Percentiles rank a stretch among this genome's conserved stretches.
phyloP scores from a whole-genome alignment of 176 grass and related monocot genomes.

The Ensete ventricosum region DNA sequence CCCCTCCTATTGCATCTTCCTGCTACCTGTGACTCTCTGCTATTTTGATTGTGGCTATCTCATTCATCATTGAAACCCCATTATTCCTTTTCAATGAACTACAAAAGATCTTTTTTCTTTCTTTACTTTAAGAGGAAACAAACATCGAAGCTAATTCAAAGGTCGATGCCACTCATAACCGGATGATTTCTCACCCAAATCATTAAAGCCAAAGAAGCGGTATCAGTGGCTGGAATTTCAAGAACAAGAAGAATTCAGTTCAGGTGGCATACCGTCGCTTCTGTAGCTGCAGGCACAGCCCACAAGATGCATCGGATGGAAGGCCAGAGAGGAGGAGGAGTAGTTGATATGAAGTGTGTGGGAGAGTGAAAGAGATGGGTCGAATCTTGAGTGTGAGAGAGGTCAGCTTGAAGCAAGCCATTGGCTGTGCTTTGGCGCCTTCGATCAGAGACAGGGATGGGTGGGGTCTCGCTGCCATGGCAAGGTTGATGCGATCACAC shows the following conservation, averaged over 20 bases:
- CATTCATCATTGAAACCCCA: too few relatives aligned
- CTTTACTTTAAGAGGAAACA: not conserved
- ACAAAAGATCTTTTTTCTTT: too few relatives aligned
- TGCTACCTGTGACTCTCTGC: too few relatives aligned
- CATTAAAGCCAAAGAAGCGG: too few relatives aligned
- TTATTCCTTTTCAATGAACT: too few relatives aligned
- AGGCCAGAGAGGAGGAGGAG: not conserved
- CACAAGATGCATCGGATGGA: not conserved
- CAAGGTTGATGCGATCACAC: not conserved
- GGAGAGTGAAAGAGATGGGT: not conserved
- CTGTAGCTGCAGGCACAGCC: not conserved
- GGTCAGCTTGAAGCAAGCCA: not conserved
- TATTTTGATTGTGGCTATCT: too few relatives aligned
- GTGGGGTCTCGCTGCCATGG: slow-evolving; percentile 7
- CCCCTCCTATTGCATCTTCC: too few relatives aligned
- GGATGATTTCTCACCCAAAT: too few relatives aligned
- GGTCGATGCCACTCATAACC: too few relatives aligned
- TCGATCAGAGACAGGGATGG: slow-evolving; percentile 4
- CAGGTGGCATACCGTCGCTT: not conserved
- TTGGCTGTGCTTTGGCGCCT: not conserved
- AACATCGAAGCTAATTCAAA: too few relatives aligned
- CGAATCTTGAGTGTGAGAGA: not conserved
- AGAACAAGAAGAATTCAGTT: not conserved
- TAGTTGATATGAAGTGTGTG: not conserved
- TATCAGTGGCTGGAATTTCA: not conserved